These are phyloP conservation scores for Lactuca sativa DNA, from an alignment of 129 eudicot genomes.

Conservation along the genomic window DNA sequence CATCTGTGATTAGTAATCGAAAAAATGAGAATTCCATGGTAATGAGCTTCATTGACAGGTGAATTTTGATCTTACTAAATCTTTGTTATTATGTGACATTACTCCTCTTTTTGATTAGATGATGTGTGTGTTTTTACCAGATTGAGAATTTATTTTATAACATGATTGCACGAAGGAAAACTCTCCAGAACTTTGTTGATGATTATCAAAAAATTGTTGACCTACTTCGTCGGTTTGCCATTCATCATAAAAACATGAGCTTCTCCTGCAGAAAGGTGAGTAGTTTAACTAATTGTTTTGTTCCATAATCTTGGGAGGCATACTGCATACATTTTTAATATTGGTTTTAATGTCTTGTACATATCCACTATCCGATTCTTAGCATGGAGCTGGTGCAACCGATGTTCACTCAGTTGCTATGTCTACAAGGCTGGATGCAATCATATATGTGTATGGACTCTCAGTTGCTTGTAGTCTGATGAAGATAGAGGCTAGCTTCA, in stretches of 20 bases:
- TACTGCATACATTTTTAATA: not conserved
- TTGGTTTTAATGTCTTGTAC: constrained; percentile 2
- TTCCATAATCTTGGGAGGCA: constrained; percentile 1
- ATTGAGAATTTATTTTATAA: constrained; percentile 88
- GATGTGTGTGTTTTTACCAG: constrained; percentile 36
- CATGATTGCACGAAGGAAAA: constrained; percentile 90
- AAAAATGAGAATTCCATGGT: no score
- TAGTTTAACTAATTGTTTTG: constrained; percentile 4
- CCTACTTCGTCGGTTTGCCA: constrained; percentile 82
- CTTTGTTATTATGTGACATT: not conserved
- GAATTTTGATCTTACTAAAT: no score
- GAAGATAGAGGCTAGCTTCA: constrained; percentile 52
- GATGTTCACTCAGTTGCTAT: constrained; percentile 79
- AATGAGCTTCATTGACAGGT: no score
- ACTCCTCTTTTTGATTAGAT: constrained; percentile 10
- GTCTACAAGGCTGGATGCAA: constrained; percentile 86
- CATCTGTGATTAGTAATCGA: no score
- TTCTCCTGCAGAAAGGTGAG: constrained; percentile 94
- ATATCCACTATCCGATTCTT: constrained; percentile 17
- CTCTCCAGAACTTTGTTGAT: constrained; percentile 86
- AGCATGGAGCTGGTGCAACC: constrained; percentile 91
- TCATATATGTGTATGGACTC: constrained; percentile 87
- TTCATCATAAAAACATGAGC: constrained; percentile 83
- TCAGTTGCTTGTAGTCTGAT: constrained; percentile 80
- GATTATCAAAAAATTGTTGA: constrained; percentile 92